Percentiles rank a stretch among this genome's conserved stretches.
Evolutionary conservation across 2,329 filamentous ascomycete genomes (phyloP).

Genomic region (Pseudogymnoascus sp.): DNA sequence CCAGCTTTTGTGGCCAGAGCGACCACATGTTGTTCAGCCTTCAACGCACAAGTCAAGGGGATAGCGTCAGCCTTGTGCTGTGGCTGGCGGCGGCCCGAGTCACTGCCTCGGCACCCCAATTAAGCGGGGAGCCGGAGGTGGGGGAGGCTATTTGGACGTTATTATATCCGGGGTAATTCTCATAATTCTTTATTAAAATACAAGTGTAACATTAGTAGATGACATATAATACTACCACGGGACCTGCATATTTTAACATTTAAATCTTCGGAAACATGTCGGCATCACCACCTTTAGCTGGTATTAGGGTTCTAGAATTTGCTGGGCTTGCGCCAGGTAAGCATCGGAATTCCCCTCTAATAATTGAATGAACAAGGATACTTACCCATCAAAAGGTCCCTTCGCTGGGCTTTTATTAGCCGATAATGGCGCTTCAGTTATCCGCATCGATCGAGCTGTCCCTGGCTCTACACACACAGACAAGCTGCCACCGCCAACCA

Average conservation of each 20-base stretch:
- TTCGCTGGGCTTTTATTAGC: constrained; percentile 84
- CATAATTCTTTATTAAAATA: background rate
- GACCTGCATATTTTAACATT: background rate
- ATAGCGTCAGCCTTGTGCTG: background rate
- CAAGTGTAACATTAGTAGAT: background rate
- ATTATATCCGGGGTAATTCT: background rate
- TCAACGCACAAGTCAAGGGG: too few species aligned
- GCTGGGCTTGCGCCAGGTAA: constrained; percentile 54
- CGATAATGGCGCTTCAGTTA: constrained; percentile 80
- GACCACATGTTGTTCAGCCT: background rate
- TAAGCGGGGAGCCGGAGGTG: background rate
- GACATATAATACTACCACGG: background rate
- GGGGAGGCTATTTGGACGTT: background rate
- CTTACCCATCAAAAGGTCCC: constrained; percentile 50
- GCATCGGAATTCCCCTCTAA: background rate
- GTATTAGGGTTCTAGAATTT: constrained; percentile 58
- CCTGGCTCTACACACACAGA: constrained; percentile 35
- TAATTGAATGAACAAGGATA: constrained; percentile 5
- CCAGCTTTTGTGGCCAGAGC: background rate
- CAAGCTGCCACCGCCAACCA: constrained; percentile 40
- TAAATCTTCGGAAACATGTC: constrained; percentile 16
- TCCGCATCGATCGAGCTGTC: constrained; percentile 70
- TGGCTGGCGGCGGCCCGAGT: background rate
- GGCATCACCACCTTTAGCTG: constrained; percentile 40
- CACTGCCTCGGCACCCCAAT: background rate